phyloP scores from a whole-genome alignment of 2,329 filamentous ascomycete species.

The Aspergillus calidoustus region DNA sequence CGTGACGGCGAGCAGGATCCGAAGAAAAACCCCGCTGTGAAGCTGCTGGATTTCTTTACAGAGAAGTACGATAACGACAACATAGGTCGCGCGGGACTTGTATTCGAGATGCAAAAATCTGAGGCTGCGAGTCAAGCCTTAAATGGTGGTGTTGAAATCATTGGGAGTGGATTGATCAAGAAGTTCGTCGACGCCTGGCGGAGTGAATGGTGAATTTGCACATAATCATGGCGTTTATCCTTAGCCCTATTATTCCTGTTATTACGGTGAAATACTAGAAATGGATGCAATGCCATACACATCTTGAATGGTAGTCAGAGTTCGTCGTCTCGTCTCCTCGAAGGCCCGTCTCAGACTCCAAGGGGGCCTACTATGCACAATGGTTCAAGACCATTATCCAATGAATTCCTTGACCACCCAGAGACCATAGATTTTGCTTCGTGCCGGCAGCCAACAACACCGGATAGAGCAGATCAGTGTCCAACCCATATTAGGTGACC shows the following conservation, averaged over 20 bases:
- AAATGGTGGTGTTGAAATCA: conserved; percentile 11
- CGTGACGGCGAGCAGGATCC: conserved; percentile 55
- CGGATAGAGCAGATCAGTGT: not conserved
- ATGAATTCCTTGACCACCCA: not conserved
- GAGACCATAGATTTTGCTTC: not conserved
- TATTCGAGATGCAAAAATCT: conserved; percentile 10
- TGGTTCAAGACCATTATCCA: not conserved
- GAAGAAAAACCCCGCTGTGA: conserved; percentile 56
- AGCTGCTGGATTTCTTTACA: conserved; percentile 58
- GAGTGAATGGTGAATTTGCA: conserved; percentile 8
- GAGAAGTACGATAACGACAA: conserved; percentile 50
- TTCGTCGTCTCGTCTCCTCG: not conserved
- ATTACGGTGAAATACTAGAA: not conserved
- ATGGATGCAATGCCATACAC: not conserved
- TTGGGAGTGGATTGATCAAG: conserved; percentile 16
- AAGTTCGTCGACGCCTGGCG: conserved; percentile 16
- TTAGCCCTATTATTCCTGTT: too few species aligned
- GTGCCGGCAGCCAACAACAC: too few species aligned
- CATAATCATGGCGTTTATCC: not conserved
- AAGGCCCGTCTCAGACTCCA: not conserved
- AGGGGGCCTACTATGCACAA: not conserved
- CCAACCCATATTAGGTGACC: not conserved
- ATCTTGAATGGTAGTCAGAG: not conserved
- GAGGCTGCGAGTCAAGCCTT: conserved; percentile 10
- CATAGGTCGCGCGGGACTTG: not conserved